Evolutionary conservation across 2,329 filamentous ascomycete species (phyloP).

Genomic region (Fusarium agapanthi): DNA sequence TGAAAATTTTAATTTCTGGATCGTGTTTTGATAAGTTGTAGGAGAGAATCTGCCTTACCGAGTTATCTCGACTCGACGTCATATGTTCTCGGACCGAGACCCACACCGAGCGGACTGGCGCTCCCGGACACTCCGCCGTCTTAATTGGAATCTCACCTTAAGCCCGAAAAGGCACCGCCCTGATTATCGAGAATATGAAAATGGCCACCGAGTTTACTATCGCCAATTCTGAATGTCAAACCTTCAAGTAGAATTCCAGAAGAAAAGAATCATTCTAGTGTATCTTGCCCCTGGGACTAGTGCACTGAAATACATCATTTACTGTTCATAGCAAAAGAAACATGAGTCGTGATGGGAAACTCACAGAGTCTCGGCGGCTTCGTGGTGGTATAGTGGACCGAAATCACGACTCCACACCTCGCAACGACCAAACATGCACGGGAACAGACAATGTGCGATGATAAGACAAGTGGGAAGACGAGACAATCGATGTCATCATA

Average conservation of each 20-base stretch:
- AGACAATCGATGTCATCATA: slow-evolving; percentile 31
- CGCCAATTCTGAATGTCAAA: background rate
- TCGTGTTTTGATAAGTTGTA: background rate
- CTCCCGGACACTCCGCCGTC: slow-evolving; percentile 20
- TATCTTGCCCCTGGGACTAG: background rate
- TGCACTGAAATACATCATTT: background rate
- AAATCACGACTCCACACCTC: slow-evolving; percentile 28
- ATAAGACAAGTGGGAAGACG: slow-evolving; percentile 10
- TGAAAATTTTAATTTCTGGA: slow-evolving; percentile 1
- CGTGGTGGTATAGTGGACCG: slow-evolving; percentile 37
- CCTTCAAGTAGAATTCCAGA: background rate
- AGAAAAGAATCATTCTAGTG: slow-evolving; percentile 4
- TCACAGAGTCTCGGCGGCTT: slow-evolving; percentile 34
- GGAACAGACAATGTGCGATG: slow-evolving; percentile 11
- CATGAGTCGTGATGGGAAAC: background rate
- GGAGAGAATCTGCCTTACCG: slow-evolving; percentile 8
- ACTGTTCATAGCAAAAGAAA: background rate
- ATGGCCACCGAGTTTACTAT: background rate
- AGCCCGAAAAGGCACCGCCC: slow-evolving; percentile 25
- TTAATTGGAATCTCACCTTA: slow-evolving; percentile 16
- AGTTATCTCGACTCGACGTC: slow-evolving; percentile 20
- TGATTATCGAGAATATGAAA: background rate
- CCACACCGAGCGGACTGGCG: slow-evolving; percentile 20
- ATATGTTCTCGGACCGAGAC: slow-evolving; percentile 31
- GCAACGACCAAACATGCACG: slow-evolving; percentile 5